Conservation (phyloP, 768 basidiomycete species). For the Lactarius psammicola region DNA sequence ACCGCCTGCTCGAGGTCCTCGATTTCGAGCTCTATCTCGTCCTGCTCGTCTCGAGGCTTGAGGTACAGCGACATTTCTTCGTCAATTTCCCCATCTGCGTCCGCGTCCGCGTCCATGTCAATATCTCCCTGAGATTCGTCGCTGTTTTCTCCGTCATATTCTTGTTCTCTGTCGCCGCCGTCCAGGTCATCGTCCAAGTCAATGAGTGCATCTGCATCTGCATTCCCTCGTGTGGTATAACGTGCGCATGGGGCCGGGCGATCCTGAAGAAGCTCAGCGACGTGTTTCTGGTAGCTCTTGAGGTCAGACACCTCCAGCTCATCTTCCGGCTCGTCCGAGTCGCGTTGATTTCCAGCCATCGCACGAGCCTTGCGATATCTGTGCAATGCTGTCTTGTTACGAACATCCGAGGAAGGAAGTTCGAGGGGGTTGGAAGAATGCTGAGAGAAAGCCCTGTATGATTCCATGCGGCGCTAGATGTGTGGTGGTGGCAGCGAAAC, state of each 20-base stretch:
- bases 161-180: slow-evolving; percentile 50
- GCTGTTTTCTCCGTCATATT: slow-evolving; percentile 29
- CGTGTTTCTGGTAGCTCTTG: slow-evolving; percentile 50
- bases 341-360: slow-evolving; percentile 33
- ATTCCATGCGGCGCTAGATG: slow-evolving; percentile 35
- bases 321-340: slow-evolving; percentile 53
- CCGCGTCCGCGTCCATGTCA: slow-evolving; percentile 33
- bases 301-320: slow-evolving; percentile 42
- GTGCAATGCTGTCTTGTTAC: slow-evolving; percentile 47
- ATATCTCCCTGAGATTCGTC: slow-evolving; percentile 35
- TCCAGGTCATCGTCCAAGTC: slow-evolving; percentile 53
- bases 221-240: slow-evolving; percentile 12
- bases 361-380: slow-evolving; percentile 40
- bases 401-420: slow-evolving; percentile 57
- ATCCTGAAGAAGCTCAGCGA: slow-evolving; percentile 44
- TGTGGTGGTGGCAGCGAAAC: not conserved
- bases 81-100: slow-evolving; percentile 44
- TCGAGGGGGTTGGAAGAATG: slow-evolving; percentile 78
- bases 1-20: slow-evolving; percentile 62
- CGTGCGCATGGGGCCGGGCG: slow-evolving; percentile 16
- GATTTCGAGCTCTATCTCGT: slow-evolving; percentile 78
- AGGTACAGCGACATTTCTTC: slow-evolving; percentile 60
- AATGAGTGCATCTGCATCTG: slow-evolving; percentile 34
- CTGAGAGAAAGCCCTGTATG: slow-evolving; percentile 50
- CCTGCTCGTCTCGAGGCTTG: slow-evolving; percentile 64